A percentile compares a stretch with the other conserved stretches of the same genome.
Evolutionary conservation across 202 grass and related monocot genomes (phyloP).

Genomic region (Hordeum pubiflorum): DNA sequence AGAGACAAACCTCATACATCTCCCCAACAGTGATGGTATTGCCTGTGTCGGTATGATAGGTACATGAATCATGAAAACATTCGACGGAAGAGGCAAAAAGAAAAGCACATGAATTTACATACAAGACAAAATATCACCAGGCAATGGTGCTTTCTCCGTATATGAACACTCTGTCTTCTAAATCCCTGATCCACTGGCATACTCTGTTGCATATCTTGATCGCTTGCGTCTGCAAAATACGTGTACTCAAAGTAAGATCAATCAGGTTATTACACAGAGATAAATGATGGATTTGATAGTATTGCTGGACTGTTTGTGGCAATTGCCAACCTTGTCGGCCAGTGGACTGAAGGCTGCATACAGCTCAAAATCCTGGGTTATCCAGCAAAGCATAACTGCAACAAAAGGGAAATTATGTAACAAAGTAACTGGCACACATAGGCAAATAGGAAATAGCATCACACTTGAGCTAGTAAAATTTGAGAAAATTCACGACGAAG

Average conservation of each 20-base stretch:
- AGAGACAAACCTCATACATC: slow-evolving; percentile 26
- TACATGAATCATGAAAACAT: slow-evolving; percentile 41
- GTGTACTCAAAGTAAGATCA: neutral
- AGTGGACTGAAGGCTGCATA: slow-evolving; percentile 89
- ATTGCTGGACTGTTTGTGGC: neutral
- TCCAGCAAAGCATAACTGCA: slow-evolving; percentile 89
- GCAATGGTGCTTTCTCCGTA: slow-evolving; percentile 83
- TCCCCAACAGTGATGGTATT: slow-evolving; percentile 61
- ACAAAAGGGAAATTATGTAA: neutral
- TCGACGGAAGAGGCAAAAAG: neutral
- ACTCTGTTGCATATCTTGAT: slow-evolving; percentile 90
- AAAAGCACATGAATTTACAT: slow-evolving; percentile 29
- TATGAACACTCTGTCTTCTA: slow-evolving; percentile 90
- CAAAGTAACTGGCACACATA: neutral
- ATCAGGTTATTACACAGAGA: neutral
- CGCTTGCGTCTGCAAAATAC: slow-evolving; percentile 52
- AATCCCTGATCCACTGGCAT: slow-evolving; percentile 94
- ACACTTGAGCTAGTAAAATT: neutral
- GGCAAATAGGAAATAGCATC: neutral
- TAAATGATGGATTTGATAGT: neutral
- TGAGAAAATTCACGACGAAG: neutral
- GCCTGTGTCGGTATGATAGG: slow-evolving; percentile 48
- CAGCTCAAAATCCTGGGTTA: slow-evolving; percentile 97
- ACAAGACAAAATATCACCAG: slow-evolving; percentile 69
- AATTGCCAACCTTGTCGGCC: slow-evolving; percentile 68